Evolutionary conservation across 1,139 yeast genomes (phyloP), one percentile per base, ranked within the genome.

Genomic region (Debaryomyces robertsiae): DNA sequence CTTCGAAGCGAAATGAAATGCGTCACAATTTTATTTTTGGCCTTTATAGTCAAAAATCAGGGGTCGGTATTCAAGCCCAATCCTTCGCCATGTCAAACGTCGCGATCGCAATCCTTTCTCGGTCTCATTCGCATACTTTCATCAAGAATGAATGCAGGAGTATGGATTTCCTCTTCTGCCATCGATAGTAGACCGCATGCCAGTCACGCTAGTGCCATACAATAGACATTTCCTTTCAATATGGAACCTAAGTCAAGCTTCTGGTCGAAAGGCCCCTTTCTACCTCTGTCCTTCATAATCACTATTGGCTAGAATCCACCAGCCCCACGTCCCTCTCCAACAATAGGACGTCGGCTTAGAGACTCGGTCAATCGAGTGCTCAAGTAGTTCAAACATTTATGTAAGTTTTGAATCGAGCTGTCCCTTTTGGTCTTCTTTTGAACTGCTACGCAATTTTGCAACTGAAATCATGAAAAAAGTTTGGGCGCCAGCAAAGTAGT

Each of bases 141-240:
- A 18, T 32, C 19, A 9, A 41, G n/a, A 14, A 28, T 38, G 24
- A 38, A 45, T 2, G 48, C 27, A 11, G 48, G 46, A 7, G 46
- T 40, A 11, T 41, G 30, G 46, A 29, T 43, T 45, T 3, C 46
- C 46, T 3, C 10, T 9, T 9, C 10, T 15, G 2, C 45, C 45
- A 18, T 38, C 46, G 10, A 39, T 15, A 11, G 45, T 41, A 10
- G 40, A 39, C 10, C 17, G 16, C 14, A 74, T 79, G 42, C 84
- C 83, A 30, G 63, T 41, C 37, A 77, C 65, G 19, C 46, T 44
- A 10, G 40, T 27, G 9, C 43, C 43, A 7, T 29, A 30, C 19
- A 28, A 34, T 9, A 15, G 11, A 3, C 33, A 25, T 13, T n/a
- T 16, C 17, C 15, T 9, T 15, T 16, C 17, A 32, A 6, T 19